These are phyloP conservation scores for Azolla pinnata DNA, from an alignment of 75 land plant species.

Conservation along the genomic window DNA sequence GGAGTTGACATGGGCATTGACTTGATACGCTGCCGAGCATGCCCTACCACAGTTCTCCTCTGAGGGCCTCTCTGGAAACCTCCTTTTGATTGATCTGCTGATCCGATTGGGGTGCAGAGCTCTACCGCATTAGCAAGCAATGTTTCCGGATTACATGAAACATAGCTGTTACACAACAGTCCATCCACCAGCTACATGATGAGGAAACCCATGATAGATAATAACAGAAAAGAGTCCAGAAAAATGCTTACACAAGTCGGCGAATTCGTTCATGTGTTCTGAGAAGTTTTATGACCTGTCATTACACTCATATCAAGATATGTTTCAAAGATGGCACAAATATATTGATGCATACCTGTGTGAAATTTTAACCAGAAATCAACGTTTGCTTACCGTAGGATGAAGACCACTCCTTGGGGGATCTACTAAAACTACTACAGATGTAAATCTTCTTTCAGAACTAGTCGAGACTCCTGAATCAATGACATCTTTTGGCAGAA, in stretches of 20 bases:
- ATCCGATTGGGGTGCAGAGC: slow-evolving; percentile 72
- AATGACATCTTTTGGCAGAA: slow-evolving; percentile 5
- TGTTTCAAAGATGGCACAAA: too few species aligned
- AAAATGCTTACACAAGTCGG: slow-evolving; percentile 77
- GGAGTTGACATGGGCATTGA: slow-evolving; percentile 91
- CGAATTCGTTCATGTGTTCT: slow-evolving; percentile 57
- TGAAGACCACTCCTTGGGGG: slow-evolving; percentile 96
- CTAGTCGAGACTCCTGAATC: not conserved
- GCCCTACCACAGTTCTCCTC: slow-evolving; percentile 70
- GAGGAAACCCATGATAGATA: too few species aligned
- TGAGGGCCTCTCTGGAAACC: slow-evolving; percentile 39
- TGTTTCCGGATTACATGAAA: slow-evolving; percentile 97
- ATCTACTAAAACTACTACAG: slow-evolving; percentile 94
- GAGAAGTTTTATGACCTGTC: slow-evolving; percentile 75
- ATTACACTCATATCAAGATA: slow-evolving; percentile 2
- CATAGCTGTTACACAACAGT: slow-evolving; percentile 74
- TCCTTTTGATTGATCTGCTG: slow-evolving; percentile 42
- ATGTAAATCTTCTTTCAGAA: slow-evolving; percentile 32
- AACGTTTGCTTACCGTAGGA: slow-evolving; percentile 59
- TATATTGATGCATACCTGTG: too few species aligned
- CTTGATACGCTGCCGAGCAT: slow-evolving; percentile 82
- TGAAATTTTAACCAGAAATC: too few species aligned
- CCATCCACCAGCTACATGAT: too few species aligned
- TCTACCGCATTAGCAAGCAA: slow-evolving; percentile 93
- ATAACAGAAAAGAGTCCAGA: not conserved